A percentile compares a stretch with the other conserved stretches of the same genome.
Conservation (phyloP, 495 filamentous ascomycete genomes). For the Penicillium samsonianum region DNA sequence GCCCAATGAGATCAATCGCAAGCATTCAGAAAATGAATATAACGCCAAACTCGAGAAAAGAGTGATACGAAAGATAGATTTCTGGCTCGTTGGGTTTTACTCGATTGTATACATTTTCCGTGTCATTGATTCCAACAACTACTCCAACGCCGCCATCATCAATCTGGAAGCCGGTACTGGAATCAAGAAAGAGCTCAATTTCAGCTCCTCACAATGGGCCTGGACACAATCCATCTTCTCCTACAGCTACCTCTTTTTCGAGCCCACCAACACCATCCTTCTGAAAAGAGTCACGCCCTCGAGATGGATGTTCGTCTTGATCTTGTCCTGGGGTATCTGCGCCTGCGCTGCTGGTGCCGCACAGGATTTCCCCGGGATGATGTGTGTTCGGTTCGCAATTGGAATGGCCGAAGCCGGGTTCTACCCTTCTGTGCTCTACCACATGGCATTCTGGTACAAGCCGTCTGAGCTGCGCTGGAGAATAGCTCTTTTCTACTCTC, state of each 20-base stretch:
- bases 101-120: conserved; percentile 46
- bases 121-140: conserved; percentile 44
- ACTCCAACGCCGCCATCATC: conserved; percentile 50
- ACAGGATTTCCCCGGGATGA: conserved; percentile 42
- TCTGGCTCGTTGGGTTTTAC: conserved; percentile 47
- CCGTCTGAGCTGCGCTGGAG: conserved; percentile 38
- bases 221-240: conserved; percentile 48
- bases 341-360: conserved; percentile 37
- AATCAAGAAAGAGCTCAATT: conserved; percentile 46
- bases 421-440: conserved; percentile 41
- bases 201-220: conserved; percentile 40
- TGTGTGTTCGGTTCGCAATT: conserved; percentile 43
- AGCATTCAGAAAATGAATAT: neutral
- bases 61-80: conserved; percentile 41
- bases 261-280: conserved; percentile 42
- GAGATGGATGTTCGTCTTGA: conserved; percentile 47
- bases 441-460: conserved; percentile 47
- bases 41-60: conserved; percentile 27
- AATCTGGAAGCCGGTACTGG: conserved; percentile 46
- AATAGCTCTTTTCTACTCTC: conserved; percentile 41
- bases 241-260: conserved; percentile 45
- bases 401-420: conserved; percentile 45
- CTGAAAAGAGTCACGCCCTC: conserved; percentile 38
- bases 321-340: conserved; percentile 43
- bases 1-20: neutral